Base-by-base conservation (phyloP, 345 rosid genomes). In the Adansonia digitata region DNA sequence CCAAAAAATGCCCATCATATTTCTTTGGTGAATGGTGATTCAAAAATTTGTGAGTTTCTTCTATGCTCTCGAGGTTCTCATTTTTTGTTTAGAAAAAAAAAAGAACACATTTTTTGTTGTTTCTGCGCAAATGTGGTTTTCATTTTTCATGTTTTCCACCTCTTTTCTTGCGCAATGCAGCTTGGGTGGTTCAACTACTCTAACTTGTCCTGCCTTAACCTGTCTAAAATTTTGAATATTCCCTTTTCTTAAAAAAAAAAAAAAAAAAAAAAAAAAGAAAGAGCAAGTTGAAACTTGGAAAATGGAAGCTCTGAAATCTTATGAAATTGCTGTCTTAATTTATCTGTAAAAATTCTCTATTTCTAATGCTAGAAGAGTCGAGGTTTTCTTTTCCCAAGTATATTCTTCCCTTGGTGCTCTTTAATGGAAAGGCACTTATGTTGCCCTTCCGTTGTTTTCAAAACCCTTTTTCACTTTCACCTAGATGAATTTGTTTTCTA, bases 141-240 rank as follows among this genome's bases (percentile, higher is more conserved):
- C 52, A 14, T 29, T 26, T 73, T 65, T 65, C 61, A 46, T 46
- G 34, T 31, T 74, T 45, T 20, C 52, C 60, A 26, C 29, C 24
- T 51, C 17, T 35, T 51, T 22, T 76, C 45, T 18, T 34, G 40
- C 20, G 1, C 61, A 55, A 51, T 69, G 78, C 40, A 60, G 64
- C 69, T 72, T 69, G 6, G 73, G 78, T 75, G 71, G 83, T 81
- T 79, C 68, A 81, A 74, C 85, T 37, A 70, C 78, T 72, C 53
- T 22, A 53, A 42, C 31, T 17, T 31, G n/a, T n/a, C n/a, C 17
- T 7, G 34, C 43, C 24, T 39, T 53, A 64, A 61, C 59, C 55
- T 40, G 11, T 18, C 71, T 48, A 5, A 29, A 59, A 22, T 13
- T 52, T 80, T 2, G 62, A 55, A 29, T 24, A 63, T 64, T 60